phyloP scores from a whole-genome alignment of 345 rosid species.

The Murraya koenigii region DNA sequence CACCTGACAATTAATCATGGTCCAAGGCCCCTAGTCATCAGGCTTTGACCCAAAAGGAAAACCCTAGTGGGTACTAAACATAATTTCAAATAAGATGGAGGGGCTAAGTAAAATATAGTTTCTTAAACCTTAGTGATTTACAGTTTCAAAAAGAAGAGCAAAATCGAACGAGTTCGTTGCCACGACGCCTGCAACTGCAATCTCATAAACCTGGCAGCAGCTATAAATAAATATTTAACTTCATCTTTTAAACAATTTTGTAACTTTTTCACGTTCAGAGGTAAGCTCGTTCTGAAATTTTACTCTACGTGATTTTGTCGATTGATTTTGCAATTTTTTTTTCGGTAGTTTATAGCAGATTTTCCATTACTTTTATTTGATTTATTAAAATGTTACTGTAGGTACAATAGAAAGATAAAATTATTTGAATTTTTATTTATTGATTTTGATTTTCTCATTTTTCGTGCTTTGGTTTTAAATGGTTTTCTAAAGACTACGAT shows the following conservation, averaged over 20 bases:
- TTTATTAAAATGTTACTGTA: too few species aligned
- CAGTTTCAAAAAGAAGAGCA: too few species aligned
- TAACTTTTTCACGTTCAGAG: not conserved
- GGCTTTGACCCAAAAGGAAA: not conserved
- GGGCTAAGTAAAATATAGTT: not conserved
- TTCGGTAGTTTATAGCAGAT: too few species aligned
- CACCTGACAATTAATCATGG: too few species aligned
- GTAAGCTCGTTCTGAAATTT: not conserved
- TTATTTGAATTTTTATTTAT: too few species aligned
- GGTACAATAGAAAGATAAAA: too few species aligned
- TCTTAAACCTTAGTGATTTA: not conserved
- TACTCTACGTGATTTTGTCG: not conserved
- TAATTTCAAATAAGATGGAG: not conserved
- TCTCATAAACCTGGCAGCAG: not conserved
- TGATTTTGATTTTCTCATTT: too few species aligned
- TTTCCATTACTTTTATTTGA: too few species aligned
- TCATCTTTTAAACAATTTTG: not conserved
- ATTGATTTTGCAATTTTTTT: too few species aligned
- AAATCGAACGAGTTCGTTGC: not conserved
- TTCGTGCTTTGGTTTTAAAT: not conserved
- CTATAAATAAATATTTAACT: not conserved
- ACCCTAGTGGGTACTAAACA: not conserved
- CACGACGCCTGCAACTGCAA: not conserved
- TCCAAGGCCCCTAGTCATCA: too few species aligned
- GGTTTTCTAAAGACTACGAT: slow-evolving; percentile 16